Evolutionary conservation across 2,329 filamentous ascomycete species (phyloP).

Genomic region (Trichoderma hamatum): DNA sequence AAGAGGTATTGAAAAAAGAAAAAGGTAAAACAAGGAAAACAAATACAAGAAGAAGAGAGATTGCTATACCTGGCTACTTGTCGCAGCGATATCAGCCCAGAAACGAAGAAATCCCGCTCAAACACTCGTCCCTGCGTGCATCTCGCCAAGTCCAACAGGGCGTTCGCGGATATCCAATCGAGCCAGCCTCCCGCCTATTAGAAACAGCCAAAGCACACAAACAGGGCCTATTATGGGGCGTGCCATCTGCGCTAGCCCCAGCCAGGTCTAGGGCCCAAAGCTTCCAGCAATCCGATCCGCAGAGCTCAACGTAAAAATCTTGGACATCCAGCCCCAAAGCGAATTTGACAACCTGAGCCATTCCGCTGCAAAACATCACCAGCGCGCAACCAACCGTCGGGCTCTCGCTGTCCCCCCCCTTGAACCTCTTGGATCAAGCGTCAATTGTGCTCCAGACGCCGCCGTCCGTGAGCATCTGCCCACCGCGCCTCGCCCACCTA

Average conservation of each 20-base stretch:
- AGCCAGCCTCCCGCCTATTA: background rate
- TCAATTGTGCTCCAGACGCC: constrained; percentile 26
- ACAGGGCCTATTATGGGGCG: background rate
- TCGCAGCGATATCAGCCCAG: background rate
- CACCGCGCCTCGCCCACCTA: constrained; percentile 12
- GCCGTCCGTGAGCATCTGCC: constrained; percentile 24
- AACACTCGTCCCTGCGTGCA: background rate
- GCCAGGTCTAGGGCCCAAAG: constrained; percentile 39
- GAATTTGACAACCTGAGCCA: constrained; percentile 39
- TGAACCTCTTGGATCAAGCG: constrained; percentile 27
- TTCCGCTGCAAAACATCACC: constrained; percentile 39
- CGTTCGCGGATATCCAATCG: background rate
- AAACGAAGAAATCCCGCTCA: background rate
- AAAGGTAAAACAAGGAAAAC: too few species aligned
- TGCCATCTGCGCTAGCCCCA: constrained; percentile 33
- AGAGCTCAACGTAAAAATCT: constrained; percentile 50
- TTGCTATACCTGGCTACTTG: background rate
- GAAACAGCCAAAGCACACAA: background rate
- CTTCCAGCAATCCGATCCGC: constrained; percentile 41
- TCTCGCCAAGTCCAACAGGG: background rate
- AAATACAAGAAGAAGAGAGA: too few species aligned
- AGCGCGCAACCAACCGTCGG: constrained; percentile 33
- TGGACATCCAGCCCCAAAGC: constrained; percentile 41
- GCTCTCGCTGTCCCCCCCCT: constrained; percentile 29
- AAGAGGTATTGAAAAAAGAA: background rate